Conservation (phyloP, 164 flowering plant species). For the Stephania japonica region DNA sequence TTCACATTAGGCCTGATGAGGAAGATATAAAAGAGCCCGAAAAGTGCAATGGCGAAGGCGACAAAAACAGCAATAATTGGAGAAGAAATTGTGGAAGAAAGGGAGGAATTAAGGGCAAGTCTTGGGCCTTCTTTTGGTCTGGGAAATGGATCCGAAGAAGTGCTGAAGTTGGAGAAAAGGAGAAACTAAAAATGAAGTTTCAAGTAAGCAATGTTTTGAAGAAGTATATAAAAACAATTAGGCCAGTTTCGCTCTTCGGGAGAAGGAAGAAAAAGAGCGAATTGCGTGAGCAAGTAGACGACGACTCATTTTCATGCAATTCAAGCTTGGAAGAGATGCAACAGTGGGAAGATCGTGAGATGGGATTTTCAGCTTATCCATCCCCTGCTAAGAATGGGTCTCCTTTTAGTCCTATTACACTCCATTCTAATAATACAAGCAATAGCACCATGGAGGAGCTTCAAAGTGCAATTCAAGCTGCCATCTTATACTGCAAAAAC, state of each 20-base stretch:
- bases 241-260: conserved; percentile 43
- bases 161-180: conserved; percentile 18
- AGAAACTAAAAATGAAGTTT: conserved; percentile 29
- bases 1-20: conserved; percentile 38
- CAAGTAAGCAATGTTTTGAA: conserved; percentile 43
- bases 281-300: conserved; percentile 23
- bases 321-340: conserved; percentile 25
- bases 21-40: conserved; percentile 24
- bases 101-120: conserved; percentile 43
- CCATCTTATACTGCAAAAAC: conserved; percentile 95
- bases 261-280: conserved; percentile 30
- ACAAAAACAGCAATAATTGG: conserved; percentile 8
- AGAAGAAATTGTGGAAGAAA: conserved; percentile 12
- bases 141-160: conserved; percentile 38
- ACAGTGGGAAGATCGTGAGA: conserved; percentile 23
- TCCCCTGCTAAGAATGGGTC: conserved; percentile 80
- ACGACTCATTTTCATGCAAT: conserved; percentile 55
- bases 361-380: conserved; percentile 70
- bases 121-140: conserved; percentile 54
- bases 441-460: conserved; percentile 93
- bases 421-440: conserved; percentile 24
- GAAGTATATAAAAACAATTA: conserved; percentile 53
- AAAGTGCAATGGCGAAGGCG: conserved; percentile 16
- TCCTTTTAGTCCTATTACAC: conserved; percentile 30
- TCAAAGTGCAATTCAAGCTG: conserved; percentile 94